Conservation (phyloP, 1,284 basidiomycete genomes). For the Naganishia liquefaciens region DNA sequence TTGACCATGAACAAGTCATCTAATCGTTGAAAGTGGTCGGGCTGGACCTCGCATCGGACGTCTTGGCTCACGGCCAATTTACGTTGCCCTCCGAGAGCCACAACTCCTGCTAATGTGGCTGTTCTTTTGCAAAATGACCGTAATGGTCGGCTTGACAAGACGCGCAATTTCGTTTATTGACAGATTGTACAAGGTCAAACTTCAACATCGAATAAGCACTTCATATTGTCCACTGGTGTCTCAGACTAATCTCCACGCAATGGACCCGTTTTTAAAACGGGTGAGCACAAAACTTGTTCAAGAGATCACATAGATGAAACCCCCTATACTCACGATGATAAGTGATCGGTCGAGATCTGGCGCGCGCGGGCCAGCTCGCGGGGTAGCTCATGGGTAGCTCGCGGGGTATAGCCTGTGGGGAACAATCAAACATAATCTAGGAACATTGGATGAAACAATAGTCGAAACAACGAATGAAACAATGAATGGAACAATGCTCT, state of each 20-base stretch:
- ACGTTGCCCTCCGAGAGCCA: slow-evolving; percentile 95
- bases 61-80: slow-evolving; percentile 71
- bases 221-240: neutral
- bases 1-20: slow-evolving; percentile 82
- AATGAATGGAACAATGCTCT: no score
- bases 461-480: no score
- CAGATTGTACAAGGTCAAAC: neutral
- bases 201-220: neutral
- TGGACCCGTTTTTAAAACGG: slow-evolving; percentile 1
- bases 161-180: neutral
- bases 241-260: neutral
- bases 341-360: no score
- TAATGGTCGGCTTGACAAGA: neutral
- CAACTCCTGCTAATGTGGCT: slow-evolving; percentile 44
- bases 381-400: no score
- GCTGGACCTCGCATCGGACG: neutral
- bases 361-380: no score
- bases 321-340: no score
- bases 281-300: no score
- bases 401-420: no score
- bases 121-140: neutral
- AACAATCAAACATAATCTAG: no score
- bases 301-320: no score
- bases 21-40: neutral
- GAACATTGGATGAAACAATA: no score